A percentile compares a stretch with the other conserved stretches of the same genome.
These are phyloP conservation scores for Zygoascus meyerae DNA, from an alignment of 1,139 yeast species.

Conservation along the genomic window DNA sequence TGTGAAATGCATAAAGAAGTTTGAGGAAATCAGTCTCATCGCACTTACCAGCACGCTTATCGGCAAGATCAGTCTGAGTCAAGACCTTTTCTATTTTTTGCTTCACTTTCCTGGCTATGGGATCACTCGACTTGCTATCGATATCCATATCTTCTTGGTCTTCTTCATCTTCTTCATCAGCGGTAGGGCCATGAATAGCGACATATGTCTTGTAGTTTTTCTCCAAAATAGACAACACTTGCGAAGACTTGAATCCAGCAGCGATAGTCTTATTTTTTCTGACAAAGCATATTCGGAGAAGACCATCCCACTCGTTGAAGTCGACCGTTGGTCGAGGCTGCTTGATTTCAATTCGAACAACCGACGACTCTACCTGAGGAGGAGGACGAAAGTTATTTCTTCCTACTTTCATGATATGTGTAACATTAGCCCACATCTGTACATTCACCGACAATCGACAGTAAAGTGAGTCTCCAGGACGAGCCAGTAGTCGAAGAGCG, in stretches of 20 bases:
- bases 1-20: slow-evolving; percentile 87
- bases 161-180: slow-evolving; percentile 25
- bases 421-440: slow-evolving; percentile 98
- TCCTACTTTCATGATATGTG: slow-evolving; percentile 98
- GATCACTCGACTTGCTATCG: slow-evolving; percentile 30
- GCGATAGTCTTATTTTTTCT: slow-evolving; percentile 89
- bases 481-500: slow-evolving; percentile 84
- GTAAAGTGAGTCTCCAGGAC: slow-evolving; percentile 91
- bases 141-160: slow-evolving; percentile 35
- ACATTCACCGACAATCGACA: slow-evolving; percentile 93
- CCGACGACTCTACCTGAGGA: slow-evolving; percentile 96
- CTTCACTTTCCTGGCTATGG: slow-evolving; percentile 39
- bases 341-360: slow-evolving; percentile 87
- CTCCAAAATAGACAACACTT: slow-evolving; percentile 79
- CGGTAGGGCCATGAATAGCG: slow-evolving; percentile 41
- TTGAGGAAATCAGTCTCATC: slow-evolving; percentile 92
- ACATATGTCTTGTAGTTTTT: slow-evolving; percentile 80
- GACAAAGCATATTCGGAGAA: slow-evolving; percentile 82
- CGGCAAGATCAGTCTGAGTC: slow-evolving; percentile 63
- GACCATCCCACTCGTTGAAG: slow-evolving; percentile 95
- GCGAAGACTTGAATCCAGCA: slow-evolving; percentile 83
- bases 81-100: slow-evolving; percentile 61
- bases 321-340: slow-evolving; percentile 88
- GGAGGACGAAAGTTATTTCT: slow-evolving; percentile 96
- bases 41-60: slow-evolving; percentile 86